Evolutionary conservation across 768 basidiomycete genomes (phyloP), one percentile per base, ranked within the genome.

Genomic region (Podaxis sp.): DNA sequence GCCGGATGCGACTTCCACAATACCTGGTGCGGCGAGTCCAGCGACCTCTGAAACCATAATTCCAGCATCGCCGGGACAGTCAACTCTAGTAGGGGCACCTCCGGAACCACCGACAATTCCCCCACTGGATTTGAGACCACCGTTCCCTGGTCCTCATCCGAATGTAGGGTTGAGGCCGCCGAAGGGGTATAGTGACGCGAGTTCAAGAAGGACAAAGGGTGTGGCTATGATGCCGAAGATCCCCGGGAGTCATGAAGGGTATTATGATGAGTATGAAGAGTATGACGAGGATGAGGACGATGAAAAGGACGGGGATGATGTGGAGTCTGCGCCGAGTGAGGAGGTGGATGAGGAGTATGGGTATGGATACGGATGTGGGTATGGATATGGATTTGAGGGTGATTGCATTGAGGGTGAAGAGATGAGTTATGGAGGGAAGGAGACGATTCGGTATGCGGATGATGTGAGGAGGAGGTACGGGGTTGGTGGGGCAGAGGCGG

Each of bases 81-180:
- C 21, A 5, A 57, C 57, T 5, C 5, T 38, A 27, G 59, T 51
- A 44, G 38, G 48, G 16, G 40, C 14, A 10, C 4, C 25, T 0
- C 5, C 48, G 16, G 55, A 48, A 37, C 55, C 76, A 73, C 84
- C 86, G 0, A 73, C 71, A 18, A 83, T 89, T 42, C 83, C 85
- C 3, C 82, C 86, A 3, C 71, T 88, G 36, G 85, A 88, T 67
- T 70, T 86, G 18, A 76, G 77, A 32, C 84, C 85, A 13, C 78
- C 79, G 35, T 83, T 87, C 65, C 79, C 75, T 7, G 75, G 76
- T 13, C 71, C 77, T 4, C 74, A 76, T 46, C 70, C 72, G 4
- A 71, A 67, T 44, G 66, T 67, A n/a, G 66, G 66, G 23, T 63
- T 64, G 54, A 59, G 68, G 9, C 58, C 72, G 51, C 67, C 69